phyloP scores from a whole-genome alignment of 371 early-diverging fungal species.

The Apophysomyces elegans region DNA sequence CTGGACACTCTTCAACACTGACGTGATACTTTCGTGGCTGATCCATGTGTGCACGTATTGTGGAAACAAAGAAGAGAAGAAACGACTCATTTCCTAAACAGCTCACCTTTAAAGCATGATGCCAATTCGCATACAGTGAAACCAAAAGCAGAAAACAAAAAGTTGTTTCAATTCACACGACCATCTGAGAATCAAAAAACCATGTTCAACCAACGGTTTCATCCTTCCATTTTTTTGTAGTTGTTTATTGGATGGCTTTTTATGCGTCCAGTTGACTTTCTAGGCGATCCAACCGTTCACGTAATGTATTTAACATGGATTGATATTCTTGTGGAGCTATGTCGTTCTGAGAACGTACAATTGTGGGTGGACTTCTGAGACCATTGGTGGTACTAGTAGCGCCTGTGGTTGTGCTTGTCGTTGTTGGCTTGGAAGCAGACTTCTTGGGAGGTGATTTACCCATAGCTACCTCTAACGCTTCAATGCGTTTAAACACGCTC shows the following conservation, averaged over 20 bases:
- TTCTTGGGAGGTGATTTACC: not conserved
- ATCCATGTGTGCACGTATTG: not conserved
- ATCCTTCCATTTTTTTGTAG: not conserved
- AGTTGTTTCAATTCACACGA: constrained; percentile 3
- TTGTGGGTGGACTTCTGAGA: constrained; percentile 25
- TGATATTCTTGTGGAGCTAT: constrained; percentile 18
- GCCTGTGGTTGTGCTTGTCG: not conserved
- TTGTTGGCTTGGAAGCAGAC: not conserved
- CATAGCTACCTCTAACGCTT: constrained; percentile 6
- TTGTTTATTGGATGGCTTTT: not conserved
- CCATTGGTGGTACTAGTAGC: not conserved
- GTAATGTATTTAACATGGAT: not conserved
- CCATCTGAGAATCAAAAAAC: not conserved
- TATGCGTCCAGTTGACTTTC: constrained; percentile 9
- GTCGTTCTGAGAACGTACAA: constrained; percentile 36
- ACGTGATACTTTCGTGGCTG: constrained; percentile 3
- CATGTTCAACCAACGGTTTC: not conserved
- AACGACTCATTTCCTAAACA: not conserved
- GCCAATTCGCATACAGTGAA: too few species aligned
- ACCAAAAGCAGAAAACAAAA: not conserved
- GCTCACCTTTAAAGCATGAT: too few species aligned
- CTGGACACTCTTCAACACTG: constrained; percentile 4
- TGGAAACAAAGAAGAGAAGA: not conserved
- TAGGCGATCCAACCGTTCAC: constrained; percentile 8
- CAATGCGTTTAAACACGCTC: constrained; percentile 9